Evolutionary conservation across 441 rosid genomes (phyloP).

Genomic region (Eruca vesicaria): DNA sequence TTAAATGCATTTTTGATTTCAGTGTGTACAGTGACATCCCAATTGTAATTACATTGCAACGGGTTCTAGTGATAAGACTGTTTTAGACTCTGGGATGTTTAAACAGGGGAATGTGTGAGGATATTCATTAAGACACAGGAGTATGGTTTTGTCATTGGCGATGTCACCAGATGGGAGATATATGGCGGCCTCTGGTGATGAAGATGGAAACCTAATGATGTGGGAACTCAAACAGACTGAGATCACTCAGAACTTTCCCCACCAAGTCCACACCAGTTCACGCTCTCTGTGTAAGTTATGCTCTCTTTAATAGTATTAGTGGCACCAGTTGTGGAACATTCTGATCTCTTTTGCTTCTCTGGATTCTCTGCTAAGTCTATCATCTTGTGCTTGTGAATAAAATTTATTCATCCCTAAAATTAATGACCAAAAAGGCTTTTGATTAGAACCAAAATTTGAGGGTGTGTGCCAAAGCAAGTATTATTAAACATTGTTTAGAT

Average conservation of each 20-base stretch:
- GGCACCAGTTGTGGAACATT: not conserved
- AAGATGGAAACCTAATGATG: not conserved
- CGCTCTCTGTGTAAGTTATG: conserved; percentile 53
- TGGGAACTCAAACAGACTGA: conserved; percentile 67
- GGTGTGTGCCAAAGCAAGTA: too few relatives aligned
- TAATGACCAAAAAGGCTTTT: not conserved
- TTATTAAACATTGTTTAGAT: too few relatives aligned
- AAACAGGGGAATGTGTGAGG: conserved; percentile 88
- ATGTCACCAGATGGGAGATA: too few relatives aligned
- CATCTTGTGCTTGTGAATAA: not conserved
- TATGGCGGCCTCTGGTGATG: too few relatives aligned
- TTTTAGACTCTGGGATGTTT: conserved; percentile 96
- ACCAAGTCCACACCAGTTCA: conserved; percentile 88
- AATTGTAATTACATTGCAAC: conserved; percentile 97
- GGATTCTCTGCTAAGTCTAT: not conserved
- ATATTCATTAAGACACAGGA: conserved; percentile 92
- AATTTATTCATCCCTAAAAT: not conserved
- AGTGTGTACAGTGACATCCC: conserved; percentile 98
- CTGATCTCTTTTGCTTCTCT: not conserved
- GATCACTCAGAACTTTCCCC: conserved; percentile 84
- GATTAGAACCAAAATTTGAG: too few relatives aligned
- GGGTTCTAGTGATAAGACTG: conserved; percentile 95
- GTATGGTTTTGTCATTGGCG: too few relatives aligned
- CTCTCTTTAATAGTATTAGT: not conserved
- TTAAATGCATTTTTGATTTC: conserved; percentile 36